Base-by-base conservation (phyloP, 164 flowering plant species). In the Liriodendron chinense region DNA sequence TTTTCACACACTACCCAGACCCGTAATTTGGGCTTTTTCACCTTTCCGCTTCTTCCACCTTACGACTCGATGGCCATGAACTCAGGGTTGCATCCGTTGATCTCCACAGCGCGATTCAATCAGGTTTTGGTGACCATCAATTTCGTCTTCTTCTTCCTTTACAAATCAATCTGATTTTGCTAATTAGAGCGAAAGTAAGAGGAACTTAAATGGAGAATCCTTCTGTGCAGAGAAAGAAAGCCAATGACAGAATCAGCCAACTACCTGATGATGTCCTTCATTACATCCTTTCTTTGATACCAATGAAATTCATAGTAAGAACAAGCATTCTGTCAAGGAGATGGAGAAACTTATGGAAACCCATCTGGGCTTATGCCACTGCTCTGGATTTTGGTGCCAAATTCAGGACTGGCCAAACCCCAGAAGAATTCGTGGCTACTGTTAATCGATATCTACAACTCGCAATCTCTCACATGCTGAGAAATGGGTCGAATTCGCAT, bases 321-420 rank as follows among this genome's bases (percentile, higher is more conserved):
- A 75, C 72, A 0, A 61, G 77, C 48, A 7, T 69, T 69, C 68
- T 75, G 14, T 75, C 77, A 48, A 75, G 16, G 16, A 68, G 77
- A 61, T 75, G 77, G 77, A 69, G 57, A 69, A 25, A 75, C 6
- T 24, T 75, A 0, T 69, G 68, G 72, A 70, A 75, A 24, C n/a
- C n/a, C 18, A 2, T 24, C 47, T 75, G 28, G 68, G 26, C 14
- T 16, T 5, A 69, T 18, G 25, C 48, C 9, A 62, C 67, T 21
- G 5, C 22, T 23, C 24, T 75, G 1, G 72, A 69, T 22, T 75
- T 75, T 18, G 68, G 68, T 9, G 43, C 7, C 14, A 57, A 69
- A n/a, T 69, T 69, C 23, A 3, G 47, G 0, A 75, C 64, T 9
- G 20, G 34, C 70, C 53, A 43, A 61, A 75, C 73, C 24, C 47